Evolutionary conservation across 805 yeast species (phyloP).

Genomic region (Candida sithepensis): DNA sequence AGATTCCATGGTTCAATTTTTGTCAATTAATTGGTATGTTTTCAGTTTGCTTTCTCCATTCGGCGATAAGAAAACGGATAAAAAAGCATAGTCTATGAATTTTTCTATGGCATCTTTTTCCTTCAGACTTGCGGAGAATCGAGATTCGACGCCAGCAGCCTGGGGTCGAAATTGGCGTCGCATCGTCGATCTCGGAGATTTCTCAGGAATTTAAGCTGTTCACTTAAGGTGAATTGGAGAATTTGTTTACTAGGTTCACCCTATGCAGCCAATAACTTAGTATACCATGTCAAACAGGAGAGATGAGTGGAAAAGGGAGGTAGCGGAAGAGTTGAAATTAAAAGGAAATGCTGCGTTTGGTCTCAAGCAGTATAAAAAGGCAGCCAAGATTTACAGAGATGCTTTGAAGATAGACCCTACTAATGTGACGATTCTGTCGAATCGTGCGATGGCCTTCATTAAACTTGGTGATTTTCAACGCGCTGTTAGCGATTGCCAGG

Average conservation of each 20-base stretch:
- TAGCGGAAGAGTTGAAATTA: slow-evolving; percentile 31
- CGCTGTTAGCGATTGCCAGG: slow-evolving; percentile 47
- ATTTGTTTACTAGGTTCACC: no score
- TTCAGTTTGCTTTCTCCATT: not conserved
- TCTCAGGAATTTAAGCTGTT: no score
- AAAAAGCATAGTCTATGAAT: not conserved
- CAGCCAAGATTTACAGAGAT: slow-evolving; percentile 50
- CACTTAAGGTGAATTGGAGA: no score
- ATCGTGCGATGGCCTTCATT: slow-evolving; percentile 63
- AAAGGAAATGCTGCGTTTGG: slow-evolving; percentile 55
- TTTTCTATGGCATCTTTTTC: no score
- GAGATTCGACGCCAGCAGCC: no score
- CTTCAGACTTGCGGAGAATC: no score
- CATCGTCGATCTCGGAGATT: no score
- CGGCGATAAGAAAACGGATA: not conserved
- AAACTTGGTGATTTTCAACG: slow-evolving; percentile 46
- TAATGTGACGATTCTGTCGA: slow-evolving; percentile 60
- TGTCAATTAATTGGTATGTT: not conserved
- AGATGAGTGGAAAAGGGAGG: slow-evolving; percentile 9
- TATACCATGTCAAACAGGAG: not conserved
- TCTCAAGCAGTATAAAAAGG: slow-evolving; percentile 40
- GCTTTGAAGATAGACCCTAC: slow-evolving; percentile 48
- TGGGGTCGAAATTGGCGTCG: no score
- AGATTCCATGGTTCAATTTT: slow-evolving; percentile 19
- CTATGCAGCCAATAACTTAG: no score